Conservation (phyloP, 495 filamentous ascomycete species). For the Penicillium salamii region DNA sequence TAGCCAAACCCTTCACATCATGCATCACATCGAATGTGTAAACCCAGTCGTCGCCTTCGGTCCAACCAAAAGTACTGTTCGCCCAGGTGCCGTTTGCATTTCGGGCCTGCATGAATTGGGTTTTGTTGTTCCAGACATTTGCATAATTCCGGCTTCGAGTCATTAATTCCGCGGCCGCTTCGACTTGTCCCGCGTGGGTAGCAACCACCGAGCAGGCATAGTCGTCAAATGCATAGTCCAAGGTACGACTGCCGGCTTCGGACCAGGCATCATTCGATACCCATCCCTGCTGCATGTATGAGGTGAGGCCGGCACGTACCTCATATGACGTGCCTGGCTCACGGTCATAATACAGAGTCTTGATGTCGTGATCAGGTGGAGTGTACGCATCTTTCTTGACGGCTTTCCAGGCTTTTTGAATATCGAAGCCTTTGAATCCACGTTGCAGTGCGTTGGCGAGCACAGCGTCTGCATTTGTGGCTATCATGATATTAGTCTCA, state of each 20-base stretch:
- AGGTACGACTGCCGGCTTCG: slow-evolving; percentile 24
- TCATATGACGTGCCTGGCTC: slow-evolving; percentile 24
- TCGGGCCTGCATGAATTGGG: slow-evolving; percentile 28
- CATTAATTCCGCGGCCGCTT: not conserved
- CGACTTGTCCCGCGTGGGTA: slow-evolving; percentile 10
- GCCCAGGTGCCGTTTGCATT: slow-evolving; percentile 28
- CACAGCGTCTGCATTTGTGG: slow-evolving; percentile 27
- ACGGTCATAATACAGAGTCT: slow-evolving; percentile 25
- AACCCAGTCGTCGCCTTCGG: slow-evolving; percentile 28
- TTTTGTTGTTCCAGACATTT: slow-evolving; percentile 26
- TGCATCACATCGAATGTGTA: slow-evolving; percentile 32
- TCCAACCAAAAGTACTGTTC: slow-evolving; percentile 24
- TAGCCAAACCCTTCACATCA: slow-evolving; percentile 19
- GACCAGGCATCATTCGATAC: slow-evolving; percentile 28
- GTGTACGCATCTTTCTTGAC: slow-evolving; percentile 25
- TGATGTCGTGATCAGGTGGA: slow-evolving; percentile 19
- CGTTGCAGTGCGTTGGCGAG: slow-evolving; percentile 25
- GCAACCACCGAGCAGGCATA: slow-evolving; percentile 24
- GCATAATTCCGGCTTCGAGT: slow-evolving; percentile 20
- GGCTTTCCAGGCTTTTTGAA: slow-evolving; percentile 20
- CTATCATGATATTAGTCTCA: slow-evolving; percentile 31
- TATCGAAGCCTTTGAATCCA: slow-evolving; percentile 22
- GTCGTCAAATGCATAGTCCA: slow-evolving; percentile 29
- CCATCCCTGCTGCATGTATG: slow-evolving; percentile 28
- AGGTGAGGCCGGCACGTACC: slow-evolving; percentile 22